These are phyloP conservation scores for Vicia faba DNA, from an alignment of 306 rosid species.

Conservation along the genomic window DNA sequence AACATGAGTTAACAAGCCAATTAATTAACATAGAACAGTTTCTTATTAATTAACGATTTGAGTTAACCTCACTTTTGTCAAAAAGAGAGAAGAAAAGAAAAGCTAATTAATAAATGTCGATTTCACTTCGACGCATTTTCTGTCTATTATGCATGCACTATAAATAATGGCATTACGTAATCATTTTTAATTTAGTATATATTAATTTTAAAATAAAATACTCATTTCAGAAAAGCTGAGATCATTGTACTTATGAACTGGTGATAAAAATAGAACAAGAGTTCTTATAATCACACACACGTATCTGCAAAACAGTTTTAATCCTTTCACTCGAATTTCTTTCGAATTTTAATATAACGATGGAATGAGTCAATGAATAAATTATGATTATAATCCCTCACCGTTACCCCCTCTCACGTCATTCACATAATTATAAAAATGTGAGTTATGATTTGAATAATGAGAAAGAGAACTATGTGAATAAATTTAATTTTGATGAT, in stretches of 20 bases:
- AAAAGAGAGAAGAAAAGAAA: too few species aligned
- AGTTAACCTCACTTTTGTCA: neutral
- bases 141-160: slow-evolving; percentile 15
- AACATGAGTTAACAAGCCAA: neutral
- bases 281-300: neutral
- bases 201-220: too few species aligned
- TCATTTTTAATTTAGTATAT: neutral
- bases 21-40: neutral
- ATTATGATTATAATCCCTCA: too few species aligned
- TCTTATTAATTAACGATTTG: neutral
- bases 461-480: neutral
- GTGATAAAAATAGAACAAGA: slow-evolving; percentile 9
- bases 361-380: slow-evolving; percentile 38
- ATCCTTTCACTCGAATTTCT: slow-evolving; percentile 7
- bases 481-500: neutral
- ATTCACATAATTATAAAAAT: slow-evolving; percentile 30
- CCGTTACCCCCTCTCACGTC: slow-evolving; percentile 19
- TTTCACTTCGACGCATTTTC: slow-evolving; percentile 34
- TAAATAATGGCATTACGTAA: slow-evolving; percentile 1
- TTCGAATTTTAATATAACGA: slow-evolving; percentile 17
- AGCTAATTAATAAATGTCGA: slow-evolving; percentile 3
- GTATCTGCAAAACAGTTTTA: neutral
- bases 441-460: slow-evolving; percentile 11
- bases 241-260: too few species aligned
- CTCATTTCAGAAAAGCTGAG: too few species aligned